phyloP scores from a whole-genome alignment of 345 rosid genomes.

The Citropsis articulata region DNA sequence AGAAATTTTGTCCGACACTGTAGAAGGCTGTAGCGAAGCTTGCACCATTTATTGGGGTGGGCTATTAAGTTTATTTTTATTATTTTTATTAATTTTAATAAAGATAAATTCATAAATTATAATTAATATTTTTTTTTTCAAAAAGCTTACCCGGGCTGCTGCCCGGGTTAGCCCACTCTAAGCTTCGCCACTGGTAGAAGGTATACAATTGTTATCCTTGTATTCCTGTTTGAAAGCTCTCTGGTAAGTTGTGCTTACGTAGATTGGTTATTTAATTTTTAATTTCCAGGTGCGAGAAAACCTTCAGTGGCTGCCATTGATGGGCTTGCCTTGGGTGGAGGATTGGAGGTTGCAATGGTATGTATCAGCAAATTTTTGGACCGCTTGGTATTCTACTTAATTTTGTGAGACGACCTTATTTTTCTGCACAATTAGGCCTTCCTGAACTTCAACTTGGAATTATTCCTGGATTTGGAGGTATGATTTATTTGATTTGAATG shows the following conservation, averaged over 20 bases:
- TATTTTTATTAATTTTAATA: too few species aligned
- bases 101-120: too few species aligned
- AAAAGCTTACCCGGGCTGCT: too few species aligned
- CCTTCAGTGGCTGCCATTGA: slow-evolving; percentile 99
- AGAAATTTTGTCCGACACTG: slow-evolving; percentile 59
- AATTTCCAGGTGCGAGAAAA: slow-evolving; percentile 69
- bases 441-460: slow-evolving; percentile 94
- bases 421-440: slow-evolving; percentile 67
- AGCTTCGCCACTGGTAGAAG: too few species aligned
- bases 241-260: background rate
- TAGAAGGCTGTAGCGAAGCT: too few species aligned
- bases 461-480: slow-evolving; percentile 99
- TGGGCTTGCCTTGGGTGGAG: slow-evolving; percentile 99
- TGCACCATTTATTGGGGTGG: too few species aligned
- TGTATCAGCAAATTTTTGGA: slow-evolving; percentile 12
- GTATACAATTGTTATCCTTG: slow-evolving; percentile 28
- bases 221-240: background rate
- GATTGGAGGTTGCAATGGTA: slow-evolving; percentile 96
- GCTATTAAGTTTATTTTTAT: too few species aligned
- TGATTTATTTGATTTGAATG: background rate
- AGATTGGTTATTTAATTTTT: slow-evolving; percentile 14
- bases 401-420: slow-evolving; percentile 12
- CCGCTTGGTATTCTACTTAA: background rate
- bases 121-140: too few species aligned
- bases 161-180: too few species aligned